Conservation (phyloP, 306 rosid genomes). For the Pachyrhizus erosus region DNA sequence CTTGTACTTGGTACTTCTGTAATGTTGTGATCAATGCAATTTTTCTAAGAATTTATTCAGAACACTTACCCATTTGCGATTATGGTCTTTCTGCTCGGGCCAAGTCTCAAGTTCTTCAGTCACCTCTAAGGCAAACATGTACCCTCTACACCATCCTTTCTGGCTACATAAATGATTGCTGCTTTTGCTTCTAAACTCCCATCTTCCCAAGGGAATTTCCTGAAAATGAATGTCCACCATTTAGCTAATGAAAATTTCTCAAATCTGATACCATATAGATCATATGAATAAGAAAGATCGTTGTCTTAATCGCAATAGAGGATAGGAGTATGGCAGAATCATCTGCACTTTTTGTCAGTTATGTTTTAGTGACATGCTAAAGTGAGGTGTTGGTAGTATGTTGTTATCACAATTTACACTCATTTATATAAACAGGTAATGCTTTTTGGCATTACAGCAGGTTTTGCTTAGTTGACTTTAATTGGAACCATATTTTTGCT, state of each 20-base stretch:
- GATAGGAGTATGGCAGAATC: not conserved
- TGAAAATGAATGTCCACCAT: constrained; percentile 44
- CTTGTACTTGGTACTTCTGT: not conserved
- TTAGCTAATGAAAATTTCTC: constrained; percentile 17
- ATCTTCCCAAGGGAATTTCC: constrained; percentile 78
- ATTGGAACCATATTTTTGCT: not conserved
- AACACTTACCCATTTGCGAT: constrained; percentile 73
- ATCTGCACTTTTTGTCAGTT: not conserved
- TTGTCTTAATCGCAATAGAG: not conserved
- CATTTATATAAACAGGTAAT: not conserved
- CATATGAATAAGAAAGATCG: not conserved
- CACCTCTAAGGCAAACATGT: constrained; percentile 88
- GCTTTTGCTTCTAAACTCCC: constrained; percentile 95
- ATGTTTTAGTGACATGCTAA: not conserved
- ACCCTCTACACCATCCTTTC: constrained; percentile 83
- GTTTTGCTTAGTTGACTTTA: not conserved
- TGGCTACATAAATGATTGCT: constrained; percentile 57
- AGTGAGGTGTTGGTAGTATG: constrained; percentile 7
- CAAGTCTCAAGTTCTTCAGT: constrained; percentile 75
- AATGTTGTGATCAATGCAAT: not conserved
- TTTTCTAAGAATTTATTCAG: constrained; percentile 10
- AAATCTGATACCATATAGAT: not conserved
- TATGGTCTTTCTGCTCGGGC: constrained; percentile 68
- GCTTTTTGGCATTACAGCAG: not conserved
- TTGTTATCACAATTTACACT: not conserved